These are phyloP conservation scores for Boechera stricta DNA, from an alignment of 345 rosid species.

Conservation along the genomic window DNA sequence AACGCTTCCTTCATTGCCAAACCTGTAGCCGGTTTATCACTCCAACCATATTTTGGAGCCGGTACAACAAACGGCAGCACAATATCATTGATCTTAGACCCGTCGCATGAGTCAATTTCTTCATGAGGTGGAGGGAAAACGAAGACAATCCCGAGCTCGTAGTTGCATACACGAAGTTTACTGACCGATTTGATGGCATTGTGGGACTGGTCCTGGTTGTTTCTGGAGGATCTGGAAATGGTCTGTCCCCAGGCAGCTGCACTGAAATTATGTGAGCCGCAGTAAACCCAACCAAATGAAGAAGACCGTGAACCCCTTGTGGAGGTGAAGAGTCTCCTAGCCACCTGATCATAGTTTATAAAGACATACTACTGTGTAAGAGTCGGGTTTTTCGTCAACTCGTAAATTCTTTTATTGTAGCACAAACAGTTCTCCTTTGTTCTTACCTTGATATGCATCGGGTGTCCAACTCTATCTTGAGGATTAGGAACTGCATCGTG, in stretches of 20 bases:
- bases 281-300: slow-evolving; percentile 87
- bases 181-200: slow-evolving; percentile 34
- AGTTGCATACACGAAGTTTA: slow-evolving; percentile 79
- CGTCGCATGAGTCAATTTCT: slow-evolving; percentile 31
- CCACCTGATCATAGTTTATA: slow-evolving; percentile 63
- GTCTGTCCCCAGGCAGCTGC: slow-evolving; percentile 93
- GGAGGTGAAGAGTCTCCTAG: slow-evolving; percentile 69
- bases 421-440: not conserved
- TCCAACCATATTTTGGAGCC: slow-evolving; percentile 70
- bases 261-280: slow-evolving; percentile 94
- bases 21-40: slow-evolving; percentile 79
- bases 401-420: not conserved
- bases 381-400: slow-evolving; percentile 9
- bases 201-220: slow-evolving; percentile 44
- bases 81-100: slow-evolving; percentile 60
- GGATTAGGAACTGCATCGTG: slow-evolving; percentile 90
- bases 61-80: slow-evolving; percentile 77
- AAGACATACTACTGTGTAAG: slow-evolving; percentile 15
- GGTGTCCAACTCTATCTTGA: slow-evolving; percentile 64
- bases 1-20: slow-evolving; percentile 74
- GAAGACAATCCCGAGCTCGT: slow-evolving; percentile 85
- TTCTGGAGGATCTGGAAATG: slow-evolving; percentile 50
- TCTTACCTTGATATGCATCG: slow-evolving; percentile 82
- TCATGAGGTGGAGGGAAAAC: slow-evolving; percentile 67
- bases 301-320: slow-evolving; percentile 48